Evolutionary conservation across 441 rosid species (phyloP).

Genomic region (Raphanus hybrid): DNA sequence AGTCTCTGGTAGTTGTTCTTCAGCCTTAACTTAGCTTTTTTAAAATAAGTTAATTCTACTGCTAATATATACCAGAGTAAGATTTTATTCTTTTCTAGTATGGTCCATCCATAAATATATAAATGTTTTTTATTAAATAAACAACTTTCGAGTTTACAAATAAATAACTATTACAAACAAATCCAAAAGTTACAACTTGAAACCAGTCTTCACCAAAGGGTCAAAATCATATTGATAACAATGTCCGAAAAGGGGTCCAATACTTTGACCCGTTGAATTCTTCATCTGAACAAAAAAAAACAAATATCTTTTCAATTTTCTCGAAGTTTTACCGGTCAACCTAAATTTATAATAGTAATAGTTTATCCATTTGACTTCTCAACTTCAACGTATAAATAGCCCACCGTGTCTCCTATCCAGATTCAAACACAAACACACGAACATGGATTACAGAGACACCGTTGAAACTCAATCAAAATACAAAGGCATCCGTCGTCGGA

Average conservation of each 20-base stretch:
- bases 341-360: neutral
- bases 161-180: neutral
- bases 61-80: too few species aligned
- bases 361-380: constrained; percentile 20
- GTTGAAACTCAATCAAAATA: constrained; percentile 44
- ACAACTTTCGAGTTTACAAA: neutral
- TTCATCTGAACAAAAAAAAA: neutral
- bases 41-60: too few species aligned
- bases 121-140: too few species aligned
- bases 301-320: neutral
- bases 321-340: constrained; percentile 16
- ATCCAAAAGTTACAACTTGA: neutral
- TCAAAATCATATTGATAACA: constrained; percentile 16
- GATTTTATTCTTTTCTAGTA: too few species aligned
- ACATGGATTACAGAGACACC: constrained; percentile 28
- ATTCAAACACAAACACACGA: constrained; percentile 1
- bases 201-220: constrained; percentile 8
- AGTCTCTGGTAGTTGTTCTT: too few species aligned
- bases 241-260: constrained; percentile 7
- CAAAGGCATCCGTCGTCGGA: constrained; percentile 80
- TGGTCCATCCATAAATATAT: too few species aligned
- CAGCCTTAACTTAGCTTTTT: too few species aligned
- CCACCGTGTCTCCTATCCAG: neutral
- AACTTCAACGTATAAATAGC: constrained; percentile 44
- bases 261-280: constrained; percentile 42